Conservation (phyloP, 2,329 filamentous ascomycete species). For the Calonectria fujianensis region DNA sequence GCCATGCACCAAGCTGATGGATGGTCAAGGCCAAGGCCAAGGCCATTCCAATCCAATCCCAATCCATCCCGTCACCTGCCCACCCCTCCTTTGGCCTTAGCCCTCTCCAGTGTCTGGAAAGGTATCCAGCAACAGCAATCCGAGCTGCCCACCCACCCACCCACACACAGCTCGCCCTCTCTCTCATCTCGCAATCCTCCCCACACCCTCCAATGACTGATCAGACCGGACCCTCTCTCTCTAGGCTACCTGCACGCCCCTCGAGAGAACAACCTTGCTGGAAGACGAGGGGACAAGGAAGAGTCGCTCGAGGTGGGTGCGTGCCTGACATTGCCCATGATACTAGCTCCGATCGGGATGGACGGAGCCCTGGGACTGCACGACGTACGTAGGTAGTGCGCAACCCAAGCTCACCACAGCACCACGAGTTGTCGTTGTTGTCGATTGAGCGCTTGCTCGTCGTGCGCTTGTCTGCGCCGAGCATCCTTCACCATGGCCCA, state of each 20-base stretch:
- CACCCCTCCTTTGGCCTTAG: constrained; percentile 15
- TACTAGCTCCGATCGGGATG: constrained; percentile 53
- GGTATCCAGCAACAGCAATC: constrained; percentile 35
- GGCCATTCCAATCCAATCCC: constrained; percentile 34
- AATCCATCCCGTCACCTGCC: constrained; percentile 31
- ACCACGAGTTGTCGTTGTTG: not conserved
- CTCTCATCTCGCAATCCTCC: constrained; percentile 17
- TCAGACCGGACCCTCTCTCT: not conserved
- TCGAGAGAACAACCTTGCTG: constrained; percentile 38
- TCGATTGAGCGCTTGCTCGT: not conserved
- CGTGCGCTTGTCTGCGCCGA: constrained; percentile 7
- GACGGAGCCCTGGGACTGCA: constrained; percentile 46
- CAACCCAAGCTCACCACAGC: constrained; percentile 3
- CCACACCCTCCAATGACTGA: constrained; percentile 42
- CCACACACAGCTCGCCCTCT: constrained; percentile 16
- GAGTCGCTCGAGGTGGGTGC: constrained; percentile 42
- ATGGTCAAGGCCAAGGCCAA: constrained; percentile 19
- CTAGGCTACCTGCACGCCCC: constrained; percentile 33
- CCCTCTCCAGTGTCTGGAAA: not conserved
- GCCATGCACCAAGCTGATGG: constrained; percentile 24
- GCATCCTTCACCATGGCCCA: constrained; percentile 27
- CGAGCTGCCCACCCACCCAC: constrained; percentile 36
- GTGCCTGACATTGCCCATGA: constrained; percentile 53
- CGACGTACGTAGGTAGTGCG: constrained; percentile 23
- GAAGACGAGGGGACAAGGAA: constrained; percentile 25